These are phyloP conservation scores for Leishmania gerbilli DNA, from an alignment of 208 protist species.

Conservation along the genomic window DNA sequence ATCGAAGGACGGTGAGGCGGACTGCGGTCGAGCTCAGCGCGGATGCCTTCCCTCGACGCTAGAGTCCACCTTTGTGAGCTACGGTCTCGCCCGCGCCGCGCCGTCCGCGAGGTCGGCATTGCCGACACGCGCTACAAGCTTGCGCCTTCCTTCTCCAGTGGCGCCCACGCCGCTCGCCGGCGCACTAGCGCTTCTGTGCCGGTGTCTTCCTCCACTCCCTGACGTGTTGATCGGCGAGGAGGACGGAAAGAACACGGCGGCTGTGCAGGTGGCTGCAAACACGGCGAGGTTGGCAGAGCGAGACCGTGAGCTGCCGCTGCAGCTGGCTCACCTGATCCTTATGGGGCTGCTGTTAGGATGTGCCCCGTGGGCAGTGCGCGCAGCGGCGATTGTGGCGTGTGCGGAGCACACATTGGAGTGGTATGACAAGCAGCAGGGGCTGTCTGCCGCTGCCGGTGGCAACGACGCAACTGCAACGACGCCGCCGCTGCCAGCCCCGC, in stretches of 20 bases:
- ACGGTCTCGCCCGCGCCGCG: constrained; percentile 6
- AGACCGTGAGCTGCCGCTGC: constrained; percentile 50
- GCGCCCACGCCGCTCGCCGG: constrained; percentile 18
- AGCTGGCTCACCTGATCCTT: constrained; percentile 77
- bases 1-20: background rate
- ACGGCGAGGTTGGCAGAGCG: background rate
- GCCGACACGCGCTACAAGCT: background rate
- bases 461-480: background rate
- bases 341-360: constrained; percentile 56
- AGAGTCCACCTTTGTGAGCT: constrained; percentile 9
- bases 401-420: constrained; percentile 23
- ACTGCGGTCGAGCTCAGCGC: background rate
- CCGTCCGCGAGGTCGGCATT: background rate
- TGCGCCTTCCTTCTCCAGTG: background rate
- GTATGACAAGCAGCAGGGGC: background rate
- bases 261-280: background rate
- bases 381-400: constrained; percentile 30
- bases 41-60: constrained; percentile 17
- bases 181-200: constrained; percentile 17
- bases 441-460: background rate
- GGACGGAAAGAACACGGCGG: background rate
- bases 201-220: constrained; percentile 13
- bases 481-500: background rate
- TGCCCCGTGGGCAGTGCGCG: constrained; percentile 12
- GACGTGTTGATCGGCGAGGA: too few species aligned